Percentiles rank a stretch among this genome's conserved stretches.
phyloP scores from a whole-genome alignment of 148 eudicot genomes.

The Cornus controversa region DNA sequence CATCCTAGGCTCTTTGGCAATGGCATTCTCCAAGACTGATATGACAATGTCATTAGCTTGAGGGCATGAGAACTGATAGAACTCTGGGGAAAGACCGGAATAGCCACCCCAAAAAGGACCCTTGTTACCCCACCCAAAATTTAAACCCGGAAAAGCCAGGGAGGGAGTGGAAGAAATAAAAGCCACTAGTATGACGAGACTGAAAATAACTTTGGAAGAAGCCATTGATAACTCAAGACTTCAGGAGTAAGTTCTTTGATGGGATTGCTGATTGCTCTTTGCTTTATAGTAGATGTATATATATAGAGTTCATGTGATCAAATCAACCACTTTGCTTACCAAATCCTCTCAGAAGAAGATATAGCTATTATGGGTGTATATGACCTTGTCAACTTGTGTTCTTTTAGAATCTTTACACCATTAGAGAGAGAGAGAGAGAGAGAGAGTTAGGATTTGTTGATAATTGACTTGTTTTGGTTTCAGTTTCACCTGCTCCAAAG shows the following conservation, averaged over 20 bases:
- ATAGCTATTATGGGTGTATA: slow-evolving; percentile 4
- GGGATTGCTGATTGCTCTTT: neutral
- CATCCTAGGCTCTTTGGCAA: slow-evolving; percentile 69
- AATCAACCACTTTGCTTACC: slow-evolving; percentile 48
- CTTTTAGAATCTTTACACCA: slow-evolving; percentile 11
- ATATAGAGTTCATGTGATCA: slow-evolving; percentile 21
- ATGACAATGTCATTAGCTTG: slow-evolving; percentile 76
- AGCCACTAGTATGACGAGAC: slow-evolving; percentile 20
- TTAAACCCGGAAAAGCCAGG: slow-evolving; percentile 46
- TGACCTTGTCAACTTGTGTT: slow-evolving; percentile 26
- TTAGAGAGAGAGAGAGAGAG: neutral
- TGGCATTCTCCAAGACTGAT: slow-evolving; percentile 62
- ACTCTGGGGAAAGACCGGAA: slow-evolving; percentile 48
- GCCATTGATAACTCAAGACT: slow-evolving; percentile 30
- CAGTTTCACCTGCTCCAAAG: slow-evolving; percentile 59
- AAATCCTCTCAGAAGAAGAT: slow-evolving; percentile 36
- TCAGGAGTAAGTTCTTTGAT: slow-evolving; percentile 5
- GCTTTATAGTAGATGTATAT: slow-evolving; percentile 6
- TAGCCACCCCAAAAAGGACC: slow-evolving; percentile 21
- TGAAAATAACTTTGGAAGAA: slow-evolving; percentile 28
- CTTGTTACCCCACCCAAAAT: slow-evolving; percentile 32
- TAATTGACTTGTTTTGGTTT: slow-evolving; percentile 21
- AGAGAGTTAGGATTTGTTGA: neutral
- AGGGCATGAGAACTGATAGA: slow-evolving; percentile 74
- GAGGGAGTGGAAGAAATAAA: slow-evolving; percentile 32